phyloP scores from a whole-genome alignment of 371 early-diverging fungal genomes.

The Mucor piriformis region DNA sequence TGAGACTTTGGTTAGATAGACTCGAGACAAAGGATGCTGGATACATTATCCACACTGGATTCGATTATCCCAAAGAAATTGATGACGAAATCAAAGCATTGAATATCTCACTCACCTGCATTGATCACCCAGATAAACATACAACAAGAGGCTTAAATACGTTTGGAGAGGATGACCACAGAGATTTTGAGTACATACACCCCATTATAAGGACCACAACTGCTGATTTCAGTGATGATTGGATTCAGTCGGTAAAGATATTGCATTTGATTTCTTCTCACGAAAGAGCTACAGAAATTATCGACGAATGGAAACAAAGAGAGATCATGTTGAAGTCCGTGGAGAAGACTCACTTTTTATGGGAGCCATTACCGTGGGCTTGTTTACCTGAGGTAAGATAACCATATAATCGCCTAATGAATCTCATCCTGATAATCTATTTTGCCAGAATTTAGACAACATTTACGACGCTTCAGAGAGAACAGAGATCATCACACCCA shows the following conservation, averaged over 20 bases:
- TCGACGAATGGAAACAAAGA: conserved; percentile 35
- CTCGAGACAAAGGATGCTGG: conserved; percentile 32
- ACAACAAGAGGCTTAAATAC: conserved; percentile 49
- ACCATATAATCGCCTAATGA: too few relatives aligned
- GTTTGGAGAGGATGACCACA: conserved; percentile 46
- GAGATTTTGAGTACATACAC: conserved; percentile 51
- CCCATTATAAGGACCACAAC: conserved; percentile 47
- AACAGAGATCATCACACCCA: conserved; percentile 30
- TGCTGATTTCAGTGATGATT: conserved; percentile 38
- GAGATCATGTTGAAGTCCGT: conserved; percentile 1
- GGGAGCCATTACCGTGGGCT: conserved; percentile 54
- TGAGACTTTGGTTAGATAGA: conserved; percentile 41
- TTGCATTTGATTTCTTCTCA: conserved; percentile 47
- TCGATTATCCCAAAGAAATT: conserved; percentile 37
- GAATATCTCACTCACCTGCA: conserved; percentile 27
- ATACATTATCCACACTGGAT: conserved; percentile 46
- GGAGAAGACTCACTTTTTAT: conserved; percentile 31
- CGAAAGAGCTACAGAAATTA: conserved; percentile 41
- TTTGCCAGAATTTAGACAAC: conserved; percentile 10
- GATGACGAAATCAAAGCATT: conserved; percentile 30
- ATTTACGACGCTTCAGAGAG: conserved; percentile 13
- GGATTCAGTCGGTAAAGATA: conserved; percentile 36
- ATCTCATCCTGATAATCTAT: too few relatives aligned
- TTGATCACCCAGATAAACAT: conserved; percentile 33
- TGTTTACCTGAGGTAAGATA: conserved; percentile 38